A percentile compares a stretch with the other conserved stretches of the same genome.
phyloP scores from a whole-genome alignment of 192 early-diverging fungal species.

The Coemansia sp. region DNA sequence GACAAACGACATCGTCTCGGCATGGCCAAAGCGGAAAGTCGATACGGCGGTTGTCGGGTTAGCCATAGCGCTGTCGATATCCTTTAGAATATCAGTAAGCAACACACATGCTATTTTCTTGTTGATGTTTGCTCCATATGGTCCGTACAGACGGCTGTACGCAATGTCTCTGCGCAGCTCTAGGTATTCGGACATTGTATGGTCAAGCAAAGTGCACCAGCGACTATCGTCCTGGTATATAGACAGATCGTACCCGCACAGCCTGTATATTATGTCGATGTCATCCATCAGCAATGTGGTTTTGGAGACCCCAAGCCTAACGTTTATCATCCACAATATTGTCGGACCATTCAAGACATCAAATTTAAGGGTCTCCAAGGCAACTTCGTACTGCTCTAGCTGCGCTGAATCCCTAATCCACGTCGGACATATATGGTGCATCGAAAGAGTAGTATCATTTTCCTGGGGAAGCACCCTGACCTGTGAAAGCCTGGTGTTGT shows the following conservation, averaged over 20 bases:
- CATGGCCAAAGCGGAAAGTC: conserved; percentile 45
- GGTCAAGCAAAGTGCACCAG: conserved; percentile 44
- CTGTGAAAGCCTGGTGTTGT: conserved; percentile 11
- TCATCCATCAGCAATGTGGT: conserved; percentile 4
- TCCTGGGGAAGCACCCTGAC: conserved; percentile 22
- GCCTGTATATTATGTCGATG: conserved; percentile 20
- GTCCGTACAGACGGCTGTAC: conserved; percentile 42
- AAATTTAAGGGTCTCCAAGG: conserved; percentile 18
- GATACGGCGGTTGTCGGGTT: conserved; percentile 14
- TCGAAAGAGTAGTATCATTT: conserved; percentile 30
- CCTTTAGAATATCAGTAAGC: conserved; percentile 16
- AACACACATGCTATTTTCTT: conserved; percentile 32
- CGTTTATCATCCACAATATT: conserved; percentile 1
- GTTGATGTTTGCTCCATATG: conserved; percentile 30
- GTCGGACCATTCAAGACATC: conserved; percentile 17
- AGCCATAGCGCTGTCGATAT: conserved; percentile 21
- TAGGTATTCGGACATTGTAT: conserved; percentile 12
- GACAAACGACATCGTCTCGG: conserved; percentile 47
- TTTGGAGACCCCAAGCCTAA: neutral
- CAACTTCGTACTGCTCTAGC: neutral
- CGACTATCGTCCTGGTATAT: conserved; percentile 14
- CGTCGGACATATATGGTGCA: conserved; percentile 32
- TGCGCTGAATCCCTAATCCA: conserved; percentile 10
- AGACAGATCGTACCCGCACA: conserved; percentile 42
- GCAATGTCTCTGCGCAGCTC: conserved; percentile 45